Evolutionary conservation across 2,329 filamentous ascomycete genomes (phyloP).

Genomic region (Lecanoromycetidae sp.): DNA sequence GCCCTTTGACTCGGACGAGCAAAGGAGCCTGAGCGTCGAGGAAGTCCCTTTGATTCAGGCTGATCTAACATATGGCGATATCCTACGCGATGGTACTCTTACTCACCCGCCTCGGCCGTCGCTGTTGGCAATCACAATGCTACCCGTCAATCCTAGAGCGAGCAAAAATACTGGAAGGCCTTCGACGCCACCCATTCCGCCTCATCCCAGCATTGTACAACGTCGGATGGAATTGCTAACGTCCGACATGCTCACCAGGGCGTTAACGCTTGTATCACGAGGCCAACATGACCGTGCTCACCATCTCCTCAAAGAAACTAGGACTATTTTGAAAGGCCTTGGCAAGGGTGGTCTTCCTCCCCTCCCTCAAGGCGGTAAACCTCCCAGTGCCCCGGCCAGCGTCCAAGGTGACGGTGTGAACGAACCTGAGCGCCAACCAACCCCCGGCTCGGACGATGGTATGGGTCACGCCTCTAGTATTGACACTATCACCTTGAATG

Average conservation of each 20-base stretch:
- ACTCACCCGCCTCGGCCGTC: constrained; percentile 82
- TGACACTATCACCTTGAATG: constrained; percentile 66
- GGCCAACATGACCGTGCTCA: constrained; percentile 90
- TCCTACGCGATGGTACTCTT: constrained; percentile 74
- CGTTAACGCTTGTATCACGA: constrained; percentile 77
- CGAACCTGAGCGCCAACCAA: constrained; percentile 26
- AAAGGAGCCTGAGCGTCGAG: constrained; percentile 73
- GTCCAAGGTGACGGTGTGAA: constrained; percentile 22
- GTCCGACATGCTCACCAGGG: constrained; percentile 92
- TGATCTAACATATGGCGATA: constrained; percentile 85
- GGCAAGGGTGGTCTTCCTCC: constrained; percentile 91
- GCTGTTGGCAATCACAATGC: constrained; percentile 87
- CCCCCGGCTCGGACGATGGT: constrained; percentile 34
- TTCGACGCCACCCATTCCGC: constrained; percentile 69
- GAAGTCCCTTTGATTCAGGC: constrained; percentile 92
- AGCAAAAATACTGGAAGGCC: constrained; percentile 42
- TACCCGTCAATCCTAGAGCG: constrained; percentile 49
- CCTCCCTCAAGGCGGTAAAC: constrained; percentile 51
- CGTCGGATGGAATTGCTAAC: constrained; percentile 94
- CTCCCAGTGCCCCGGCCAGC: constrained; percentile 30
- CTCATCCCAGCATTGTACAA: constrained; percentile 89
- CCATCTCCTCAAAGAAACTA: constrained; percentile 82
- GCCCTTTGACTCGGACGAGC: constrained; percentile 72
- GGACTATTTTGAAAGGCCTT: constrained; percentile 88
- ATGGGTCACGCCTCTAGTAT: constrained; percentile 54